A percentile compares a stretch with the other conserved stretches of the same genome.
Evolutionary conservation across 2,329 filamentous ascomycete genomes (phyloP).

Genomic region (Pseudogymnoascus sp.): DNA sequence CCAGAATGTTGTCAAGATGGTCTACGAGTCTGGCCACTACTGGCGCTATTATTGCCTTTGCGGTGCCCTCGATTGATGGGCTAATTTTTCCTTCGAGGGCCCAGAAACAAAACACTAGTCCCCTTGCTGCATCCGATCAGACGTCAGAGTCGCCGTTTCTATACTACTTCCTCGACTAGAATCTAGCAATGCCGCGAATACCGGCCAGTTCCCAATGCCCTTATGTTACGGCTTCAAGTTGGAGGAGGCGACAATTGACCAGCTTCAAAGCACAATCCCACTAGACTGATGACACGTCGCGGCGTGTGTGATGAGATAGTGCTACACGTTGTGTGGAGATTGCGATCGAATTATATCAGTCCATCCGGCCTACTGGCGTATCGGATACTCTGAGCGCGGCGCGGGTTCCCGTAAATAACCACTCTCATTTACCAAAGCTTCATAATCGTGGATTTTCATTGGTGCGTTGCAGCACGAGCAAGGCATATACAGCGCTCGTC

Average conservation of each 20-base stretch:
- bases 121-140: slow-evolving; percentile 27
- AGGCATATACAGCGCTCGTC: too few relatives aligned
- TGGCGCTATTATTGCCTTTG: not conserved
- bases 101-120: slow-evolving; percentile 13
- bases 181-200: slow-evolving; percentile 22
- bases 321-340: too few relatives aligned
- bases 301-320: too few relatives aligned
- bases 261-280: slow-evolving; percentile 53
- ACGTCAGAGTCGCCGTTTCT: slow-evolving; percentile 26
- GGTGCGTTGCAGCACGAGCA: too few relatives aligned
- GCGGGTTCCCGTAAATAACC: too few relatives aligned
- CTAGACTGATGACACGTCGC: too few relatives aligned
- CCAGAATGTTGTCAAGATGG: not conserved
- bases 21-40: not conserved
- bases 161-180: slow-evolving; percentile 32
- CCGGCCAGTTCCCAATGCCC: slow-evolving; percentile 49
- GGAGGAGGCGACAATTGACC: slow-evolving; percentile 62
- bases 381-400: too few relatives aligned
- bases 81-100: not conserved
- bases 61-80: not conserved
- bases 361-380: too few relatives aligned
- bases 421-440: too few relatives aligned
- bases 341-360: too few relatives aligned
- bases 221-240: slow-evolving; percentile 51
- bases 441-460: too few relatives aligned